These are phyloP conservation scores for Colletotrichum tofieldiae DNA, from an alignment of 2,329 filamentous ascomycete genomes.

Conservation along the genomic window DNA sequence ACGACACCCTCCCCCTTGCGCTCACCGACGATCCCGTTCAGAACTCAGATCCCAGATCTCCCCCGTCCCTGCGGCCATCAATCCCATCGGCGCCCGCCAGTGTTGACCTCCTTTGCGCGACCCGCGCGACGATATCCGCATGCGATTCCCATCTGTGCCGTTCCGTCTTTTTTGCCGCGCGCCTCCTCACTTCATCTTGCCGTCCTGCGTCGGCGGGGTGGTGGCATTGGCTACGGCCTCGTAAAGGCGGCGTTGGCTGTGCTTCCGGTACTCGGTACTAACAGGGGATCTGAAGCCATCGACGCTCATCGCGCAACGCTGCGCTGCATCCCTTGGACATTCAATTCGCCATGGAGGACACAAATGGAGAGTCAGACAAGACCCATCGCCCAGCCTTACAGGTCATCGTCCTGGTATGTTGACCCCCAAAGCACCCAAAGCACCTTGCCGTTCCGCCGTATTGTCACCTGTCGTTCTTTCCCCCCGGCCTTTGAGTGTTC, in stretches of 20 bases:
- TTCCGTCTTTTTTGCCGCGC: conserved; percentile 1
- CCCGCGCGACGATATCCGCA: neutral
- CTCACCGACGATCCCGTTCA: conserved; percentile 14
- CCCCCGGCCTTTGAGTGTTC: neutral
- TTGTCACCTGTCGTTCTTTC: conserved; percentile 30
- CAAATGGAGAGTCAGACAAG: conserved; percentile 34
- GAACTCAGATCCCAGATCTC: neutral
- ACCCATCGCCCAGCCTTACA: conserved; percentile 70
- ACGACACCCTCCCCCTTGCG: conserved; percentile 18
- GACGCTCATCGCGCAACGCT: conserved; percentile 5
- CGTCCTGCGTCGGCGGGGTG: neutral
- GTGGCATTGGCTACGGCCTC: conserved; percentile 12
- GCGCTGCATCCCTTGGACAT: conserved; percentile 4
- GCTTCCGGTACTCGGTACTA: neutral
- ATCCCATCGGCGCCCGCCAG: neutral
- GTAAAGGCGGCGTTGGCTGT: conserved; percentile 31
- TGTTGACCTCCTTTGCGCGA: neutral
- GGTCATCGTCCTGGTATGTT: conserved; percentile 81
- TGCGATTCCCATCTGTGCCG: conserved; percentile 23
- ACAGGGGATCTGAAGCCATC: conserved; percentile 6
- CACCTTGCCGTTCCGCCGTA: neutral
- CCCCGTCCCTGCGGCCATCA: conserved; percentile 7
- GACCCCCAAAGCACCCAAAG: too few relatives aligned
- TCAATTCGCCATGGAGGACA: conserved; percentile 28
- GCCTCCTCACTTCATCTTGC: conserved; percentile 17